Evolutionary conservation across 768 basidiomycete species (phyloP).

Genomic region (Cyclocybe cylindracea): DNA sequence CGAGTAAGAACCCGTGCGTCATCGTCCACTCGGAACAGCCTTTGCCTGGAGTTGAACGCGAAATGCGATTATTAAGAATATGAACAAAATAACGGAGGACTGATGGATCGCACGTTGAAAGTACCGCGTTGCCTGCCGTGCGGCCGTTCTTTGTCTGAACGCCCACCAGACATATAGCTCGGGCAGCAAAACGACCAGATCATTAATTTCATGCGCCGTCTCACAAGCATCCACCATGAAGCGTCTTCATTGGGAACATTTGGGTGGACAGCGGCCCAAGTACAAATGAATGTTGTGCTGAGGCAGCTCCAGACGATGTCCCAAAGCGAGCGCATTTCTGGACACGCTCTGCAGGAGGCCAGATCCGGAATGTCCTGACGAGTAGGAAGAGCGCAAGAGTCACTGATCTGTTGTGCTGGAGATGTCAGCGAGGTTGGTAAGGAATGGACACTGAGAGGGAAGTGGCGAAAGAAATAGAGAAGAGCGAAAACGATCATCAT

Average conservation of each 20-base stretch:
- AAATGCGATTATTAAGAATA: background rate
- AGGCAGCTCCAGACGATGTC: constrained; percentile 4
- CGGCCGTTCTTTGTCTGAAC: too few relatives aligned
- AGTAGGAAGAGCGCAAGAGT: too few relatives aligned
- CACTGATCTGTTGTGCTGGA: too few relatives aligned
- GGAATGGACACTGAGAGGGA: too few relatives aligned
- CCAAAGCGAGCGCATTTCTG: background rate
- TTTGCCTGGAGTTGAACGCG: background rate
- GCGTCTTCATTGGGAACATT: background rate
- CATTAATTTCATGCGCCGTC: background rate
- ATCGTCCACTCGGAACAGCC: background rate
- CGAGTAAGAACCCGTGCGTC: background rate
- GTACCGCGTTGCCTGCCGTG: too few relatives aligned
- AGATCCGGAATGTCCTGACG: too few relatives aligned
- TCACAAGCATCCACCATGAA: background rate
- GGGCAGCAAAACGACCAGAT: constrained; percentile 1
- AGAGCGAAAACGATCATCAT: too few relatives aligned
- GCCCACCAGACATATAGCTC: background rate
- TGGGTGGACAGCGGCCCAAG: constrained; percentile 3
- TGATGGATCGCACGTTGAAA: background rate
- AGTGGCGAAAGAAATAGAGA: too few relatives aligned
- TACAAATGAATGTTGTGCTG: background rate
- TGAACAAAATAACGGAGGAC: background rate
- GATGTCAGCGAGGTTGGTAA: too few relatives aligned
- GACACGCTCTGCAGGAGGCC: background rate